Evolutionary conservation across 257 asterid genomes (phyloP).

Genomic region (Haberlea rhodopensis): DNA sequence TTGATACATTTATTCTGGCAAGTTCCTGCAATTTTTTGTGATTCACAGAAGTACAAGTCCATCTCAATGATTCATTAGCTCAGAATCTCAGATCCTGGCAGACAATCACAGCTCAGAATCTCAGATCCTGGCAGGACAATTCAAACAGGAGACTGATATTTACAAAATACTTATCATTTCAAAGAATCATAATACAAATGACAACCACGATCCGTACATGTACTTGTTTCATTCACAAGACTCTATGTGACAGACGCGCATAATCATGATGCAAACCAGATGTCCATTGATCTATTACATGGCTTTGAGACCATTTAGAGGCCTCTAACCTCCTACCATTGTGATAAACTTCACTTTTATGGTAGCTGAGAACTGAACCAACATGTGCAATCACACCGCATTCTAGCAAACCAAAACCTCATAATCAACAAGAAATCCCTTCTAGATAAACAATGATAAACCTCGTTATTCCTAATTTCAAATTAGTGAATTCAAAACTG

Average conservation of each 20-base stretch:
- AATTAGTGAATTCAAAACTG: neutral
- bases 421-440: neutral
- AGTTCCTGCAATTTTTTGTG: neutral
- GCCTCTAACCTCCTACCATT: neutral
- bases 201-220: neutral
- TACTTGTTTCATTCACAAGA: too few species aligned
- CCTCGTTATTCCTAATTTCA: neutral
- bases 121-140: neutral
- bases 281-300: too few species aligned
- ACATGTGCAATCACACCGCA: neutral
- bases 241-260: neutral
- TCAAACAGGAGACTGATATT: neutral
- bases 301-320: neutral
- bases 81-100: neutral
- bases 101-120: neutral
- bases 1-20: too few species aligned
- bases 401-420: neutral
- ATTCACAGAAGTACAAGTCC: neutral
- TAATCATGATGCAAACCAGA: too few species aligned
- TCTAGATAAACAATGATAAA: neutral
- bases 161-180: neutral
- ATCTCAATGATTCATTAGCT: neutral
- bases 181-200: too few species aligned
- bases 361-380: neutral
- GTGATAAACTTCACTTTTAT: neutral